These are phyloP conservation scores for Nevesoporus exiguus DNA, from an alignment of 768 basidiomycete genomes.

Conservation along the genomic window DNA sequence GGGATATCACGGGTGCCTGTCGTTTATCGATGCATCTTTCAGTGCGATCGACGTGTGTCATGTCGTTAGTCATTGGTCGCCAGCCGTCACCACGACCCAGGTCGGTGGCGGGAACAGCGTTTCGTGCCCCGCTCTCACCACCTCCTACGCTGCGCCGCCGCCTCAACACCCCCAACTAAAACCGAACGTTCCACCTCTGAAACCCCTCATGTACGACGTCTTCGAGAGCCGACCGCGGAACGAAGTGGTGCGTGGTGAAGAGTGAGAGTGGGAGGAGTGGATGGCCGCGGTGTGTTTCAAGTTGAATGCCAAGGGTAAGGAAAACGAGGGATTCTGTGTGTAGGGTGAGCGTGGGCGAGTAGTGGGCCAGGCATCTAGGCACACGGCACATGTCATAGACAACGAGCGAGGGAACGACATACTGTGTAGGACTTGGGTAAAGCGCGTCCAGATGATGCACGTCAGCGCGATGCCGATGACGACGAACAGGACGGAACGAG, in stretches of 20 bases:
- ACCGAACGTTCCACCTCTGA: slow-evolving; percentile 66
- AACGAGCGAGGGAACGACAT: not conserved
- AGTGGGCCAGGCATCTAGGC: no score
- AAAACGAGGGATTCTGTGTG: slow-evolving; percentile 42
- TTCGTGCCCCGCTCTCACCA: no score
- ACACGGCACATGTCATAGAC: no score
- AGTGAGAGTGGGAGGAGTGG: slow-evolving; percentile 31
- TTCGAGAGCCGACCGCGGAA: slow-evolving; percentile 48
- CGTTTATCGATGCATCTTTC: no score
- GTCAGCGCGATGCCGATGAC: slow-evolving; percentile 14
- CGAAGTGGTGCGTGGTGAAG: slow-evolving; percentile 47
- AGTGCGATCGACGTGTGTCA: no score
- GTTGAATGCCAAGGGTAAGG: slow-evolving; percentile 62
- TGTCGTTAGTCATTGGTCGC: not conserved
- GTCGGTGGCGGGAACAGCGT: slow-evolving; percentile 27
- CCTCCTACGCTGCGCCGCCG: no score
- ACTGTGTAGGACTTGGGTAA: slow-evolving; percentile 51
- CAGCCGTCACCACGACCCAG: not conserved
- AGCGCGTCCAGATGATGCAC: slow-evolving; percentile 34
- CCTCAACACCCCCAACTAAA: slow-evolving; percentile 54
- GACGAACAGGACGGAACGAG: not conserved
- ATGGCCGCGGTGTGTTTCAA: slow-evolving; percentile 67
- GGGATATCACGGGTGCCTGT: no score
- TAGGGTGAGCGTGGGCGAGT: not conserved
- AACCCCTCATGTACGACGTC: slow-evolving; percentile 77